Evolutionary conservation across 352 stramenopile genomes (phyloP).

Genomic region (Globisporangium lucens): DNA sequence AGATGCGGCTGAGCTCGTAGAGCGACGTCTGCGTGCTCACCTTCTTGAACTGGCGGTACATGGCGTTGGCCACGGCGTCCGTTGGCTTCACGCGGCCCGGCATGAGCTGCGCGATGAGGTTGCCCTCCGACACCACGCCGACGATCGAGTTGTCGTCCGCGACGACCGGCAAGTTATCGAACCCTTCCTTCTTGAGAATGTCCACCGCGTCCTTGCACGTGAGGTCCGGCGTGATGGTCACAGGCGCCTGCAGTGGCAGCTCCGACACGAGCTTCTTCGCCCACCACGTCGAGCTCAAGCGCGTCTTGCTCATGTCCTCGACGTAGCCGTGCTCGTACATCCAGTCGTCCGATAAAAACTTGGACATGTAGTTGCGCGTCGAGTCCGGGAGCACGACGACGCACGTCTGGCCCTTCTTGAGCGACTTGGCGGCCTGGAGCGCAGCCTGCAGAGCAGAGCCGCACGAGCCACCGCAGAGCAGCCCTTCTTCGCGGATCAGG

Average conservation of each 20-base stretch:
- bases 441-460: slow-evolving; percentile 85
- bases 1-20: slow-evolving; percentile 88
- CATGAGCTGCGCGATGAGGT: slow-evolving; percentile 91
- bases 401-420: slow-evolving; percentile 88
- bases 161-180: slow-evolving; percentile 75
- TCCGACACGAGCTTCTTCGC: slow-evolving; percentile 81
- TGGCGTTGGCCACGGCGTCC: slow-evolving; percentile 81
- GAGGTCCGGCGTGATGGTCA: slow-evolving; percentile 82
- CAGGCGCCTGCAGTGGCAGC: slow-evolving; percentile 69
- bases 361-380: slow-evolving; percentile 98
- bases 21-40: slow-evolving; percentile 87
- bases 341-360: slow-evolving; percentile 95
- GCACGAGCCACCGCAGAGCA: slow-evolving; percentile 93
- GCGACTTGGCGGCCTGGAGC: slow-evolving; percentile 69
- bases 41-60: slow-evolving; percentile 94
- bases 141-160: slow-evolving; percentile 70
- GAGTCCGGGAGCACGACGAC: slow-evolving; percentile 95
- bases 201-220: slow-evolving; percentile 91
- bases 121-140: slow-evolving; percentile 95
- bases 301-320: slow-evolving; percentile 60
- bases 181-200: slow-evolving; percentile 91
- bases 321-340: slow-evolving; percentile 81
- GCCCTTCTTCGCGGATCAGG: slow-evolving; percentile 93
- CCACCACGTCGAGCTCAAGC: slow-evolving; percentile 92
- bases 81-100: slow-evolving; percentile 78